Conservation (phyloP, 2,329 filamentous ascomycete genomes). For the Aspergillus sp. region DNA sequence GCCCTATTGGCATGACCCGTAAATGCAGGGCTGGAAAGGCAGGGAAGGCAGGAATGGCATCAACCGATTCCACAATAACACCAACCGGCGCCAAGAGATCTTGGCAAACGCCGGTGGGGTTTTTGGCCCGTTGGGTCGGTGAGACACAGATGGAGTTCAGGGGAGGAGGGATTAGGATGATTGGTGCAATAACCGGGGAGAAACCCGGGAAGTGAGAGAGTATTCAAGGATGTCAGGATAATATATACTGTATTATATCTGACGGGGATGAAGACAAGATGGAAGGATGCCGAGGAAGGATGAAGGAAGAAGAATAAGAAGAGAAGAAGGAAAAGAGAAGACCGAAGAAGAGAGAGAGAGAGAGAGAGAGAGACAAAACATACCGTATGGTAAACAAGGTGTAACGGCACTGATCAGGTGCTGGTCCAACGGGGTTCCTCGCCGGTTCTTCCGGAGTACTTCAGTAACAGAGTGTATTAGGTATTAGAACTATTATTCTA, state of each 20-base stretch:
- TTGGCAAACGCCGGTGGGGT: not conserved
- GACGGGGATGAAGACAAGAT: too few species aligned
- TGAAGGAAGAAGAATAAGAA: not conserved
- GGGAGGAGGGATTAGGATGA: not conserved
- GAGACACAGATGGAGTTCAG: not conserved
- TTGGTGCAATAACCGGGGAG: not conserved
- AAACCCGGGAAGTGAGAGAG: too few species aligned
- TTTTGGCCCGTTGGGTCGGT: not conserved
- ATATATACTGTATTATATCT: too few species aligned
- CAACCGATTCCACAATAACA: not conserved
- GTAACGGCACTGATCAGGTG: too few species aligned
- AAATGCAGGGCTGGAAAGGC: not conserved
- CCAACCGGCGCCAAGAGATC: not conserved
- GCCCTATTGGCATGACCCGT: not conserved
- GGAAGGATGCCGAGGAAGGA: not conserved
- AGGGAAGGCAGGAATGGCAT: not conserved
- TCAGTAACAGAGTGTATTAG: too few species aligned
- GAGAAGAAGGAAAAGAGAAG: not conserved
- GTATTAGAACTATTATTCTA: too few species aligned
- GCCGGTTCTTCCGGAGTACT: too few species aligned
- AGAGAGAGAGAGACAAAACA: too few species aligned
- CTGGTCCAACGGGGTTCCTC: too few species aligned
- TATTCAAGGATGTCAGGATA: too few species aligned
- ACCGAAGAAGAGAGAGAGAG: too few species aligned
- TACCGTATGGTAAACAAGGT: too few species aligned